These are phyloP conservation scores for Cytospora paraplurivora DNA, from an alignment of 2,329 filamentous ascomycete genomes.

Conservation along the genomic window DNA sequence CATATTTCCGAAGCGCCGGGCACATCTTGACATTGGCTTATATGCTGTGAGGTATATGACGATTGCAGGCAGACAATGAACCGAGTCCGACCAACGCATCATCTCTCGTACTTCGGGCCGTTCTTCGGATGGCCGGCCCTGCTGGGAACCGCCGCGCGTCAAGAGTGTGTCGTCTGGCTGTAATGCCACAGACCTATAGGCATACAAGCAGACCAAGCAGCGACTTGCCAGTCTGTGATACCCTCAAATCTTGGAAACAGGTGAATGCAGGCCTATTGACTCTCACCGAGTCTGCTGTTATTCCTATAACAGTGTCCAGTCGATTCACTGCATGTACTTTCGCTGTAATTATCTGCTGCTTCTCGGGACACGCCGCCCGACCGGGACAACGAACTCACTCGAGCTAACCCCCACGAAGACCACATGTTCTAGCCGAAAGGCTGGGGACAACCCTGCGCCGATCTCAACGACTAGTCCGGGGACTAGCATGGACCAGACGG, in stretches of 20 bases:
- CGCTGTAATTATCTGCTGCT: slow-evolving; percentile 3
- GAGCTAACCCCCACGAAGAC: slow-evolving; percentile 25
- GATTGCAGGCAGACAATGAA: background rate
- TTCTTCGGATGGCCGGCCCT: slow-evolving; percentile 3
- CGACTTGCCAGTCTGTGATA: slow-evolving; percentile 14
- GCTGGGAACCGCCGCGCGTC: slow-evolving; percentile 4
- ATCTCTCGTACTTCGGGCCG: background rate
- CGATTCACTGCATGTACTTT: background rate
- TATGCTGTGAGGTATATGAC: background rate
- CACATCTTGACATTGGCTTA: background rate
- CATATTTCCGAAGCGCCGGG: background rate
- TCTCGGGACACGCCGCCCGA: slow-evolving; percentile 10
- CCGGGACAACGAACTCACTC: background rate
- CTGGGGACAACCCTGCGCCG: slow-evolving; percentile 20
- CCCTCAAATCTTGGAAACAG: background rate
- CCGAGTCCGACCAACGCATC: too few relatives aligned
- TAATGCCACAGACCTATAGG: slow-evolving; percentile 16
- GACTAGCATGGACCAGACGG: slow-evolving; percentile 20
- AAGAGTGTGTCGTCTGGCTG: slow-evolving; percentile 7
- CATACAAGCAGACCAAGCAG: slow-evolving; percentile 14
- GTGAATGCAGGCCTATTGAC: slow-evolving; percentile 2
- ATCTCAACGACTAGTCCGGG: slow-evolving; percentile 9
- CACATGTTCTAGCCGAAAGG: slow-evolving; percentile 20
- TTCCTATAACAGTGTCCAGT: slow-evolving; percentile 5
- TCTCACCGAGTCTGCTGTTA: background rate